These are phyloP conservation scores for Acanthamoeba triangularis DNA, from an alignment of 208 protist species.

Conservation along the genomic window DNA sequence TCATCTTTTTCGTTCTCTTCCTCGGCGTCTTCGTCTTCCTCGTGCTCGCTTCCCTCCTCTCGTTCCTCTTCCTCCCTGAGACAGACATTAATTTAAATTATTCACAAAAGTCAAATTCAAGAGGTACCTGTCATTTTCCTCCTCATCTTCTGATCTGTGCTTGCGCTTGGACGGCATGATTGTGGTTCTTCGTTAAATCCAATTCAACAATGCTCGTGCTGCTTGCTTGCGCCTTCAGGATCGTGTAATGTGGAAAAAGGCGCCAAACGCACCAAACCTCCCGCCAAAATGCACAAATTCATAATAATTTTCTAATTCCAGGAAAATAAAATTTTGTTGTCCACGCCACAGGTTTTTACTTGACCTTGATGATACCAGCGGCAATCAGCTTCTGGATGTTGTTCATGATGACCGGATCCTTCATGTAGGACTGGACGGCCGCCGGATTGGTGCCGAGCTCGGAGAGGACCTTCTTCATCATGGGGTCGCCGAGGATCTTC, in stretches of 20 bases:
- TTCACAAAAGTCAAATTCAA: not conserved
- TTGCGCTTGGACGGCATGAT: constrained; percentile 31
- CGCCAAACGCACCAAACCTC: not conserved
- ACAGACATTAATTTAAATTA: not conserved
- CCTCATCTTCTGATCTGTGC: constrained; percentile 12
- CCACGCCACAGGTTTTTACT: too few relatives aligned
- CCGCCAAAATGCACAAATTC: not conserved
- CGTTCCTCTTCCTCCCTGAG: not conserved
- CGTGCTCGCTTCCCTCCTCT: not conserved
- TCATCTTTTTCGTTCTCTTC: constrained; percentile 3
- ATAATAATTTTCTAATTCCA: not conserved
- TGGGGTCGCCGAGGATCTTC: constrained; percentile 78
- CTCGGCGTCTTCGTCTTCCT: not conserved
- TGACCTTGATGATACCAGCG: constrained; percentile 96
- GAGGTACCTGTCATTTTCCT: not conserved
- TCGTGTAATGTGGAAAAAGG: not conserved
- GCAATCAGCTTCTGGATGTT: constrained; percentile 98
- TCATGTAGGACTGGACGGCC: constrained; percentile 86
- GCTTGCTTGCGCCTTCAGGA: not conserved
- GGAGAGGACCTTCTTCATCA: constrained; percentile 78
- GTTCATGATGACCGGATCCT: constrained; percentile 93
- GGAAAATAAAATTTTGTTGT: not conserved
- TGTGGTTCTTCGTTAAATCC: not conserved
- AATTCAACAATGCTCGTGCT: not conserved
- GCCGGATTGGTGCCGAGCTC: constrained; percentile 56